Evolutionary conservation across 495 filamentous ascomycete species (phyloP), one percentile per base, ranked within the genome.

Genomic region (Hypoxylon cercidicola): DNA sequence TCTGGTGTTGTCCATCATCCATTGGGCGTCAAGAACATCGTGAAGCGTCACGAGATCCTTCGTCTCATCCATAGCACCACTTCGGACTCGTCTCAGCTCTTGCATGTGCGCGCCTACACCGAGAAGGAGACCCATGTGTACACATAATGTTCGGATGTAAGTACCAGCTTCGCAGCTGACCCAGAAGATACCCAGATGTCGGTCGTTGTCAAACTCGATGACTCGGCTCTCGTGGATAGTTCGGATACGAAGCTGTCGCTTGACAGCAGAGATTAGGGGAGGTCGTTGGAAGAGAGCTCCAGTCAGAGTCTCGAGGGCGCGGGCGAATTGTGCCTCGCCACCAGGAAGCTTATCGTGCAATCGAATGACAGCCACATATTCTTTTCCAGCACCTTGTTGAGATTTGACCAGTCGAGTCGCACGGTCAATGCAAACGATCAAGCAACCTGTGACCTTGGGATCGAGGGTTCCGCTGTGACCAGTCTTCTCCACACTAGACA

Each of bases 71-170:
- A 98, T 96, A 48, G 93, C 94, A 73, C 95, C 95, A 78, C 87
- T 90, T 72, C 96, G 86, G 16, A 98, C 95, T 81, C 95, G 88
- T 64, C 95, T 85, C 46, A 99, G 88, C 80, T 99, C 95, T 78
- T 99, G 96, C 95, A 99, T 99, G 78, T 99, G 95, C 10, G 91
- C 95, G 64, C 96, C 95, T 41, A 97, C 93, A 70, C 95, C 95
- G 40, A 98, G 84, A 52, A 99, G 77, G 58, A 98, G 83, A 60
- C 95, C 95, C 64, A 99, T 78, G 80, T 99, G 95, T 35, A 98
- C 95, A 80, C 95, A 99, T 18, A 99, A 87, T 11, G 96, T 98
- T 78, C 95, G 90, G 74, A 99, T 97, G 73, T 99, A 99, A 30
- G 95, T 98, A 72, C 95, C 95, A 61, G 95, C 95, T 78, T 99